Evolutionary conservation across 2,329 filamentous ascomycete genomes (phyloP).

Genomic region (Xylariaceae sp.): DNA sequence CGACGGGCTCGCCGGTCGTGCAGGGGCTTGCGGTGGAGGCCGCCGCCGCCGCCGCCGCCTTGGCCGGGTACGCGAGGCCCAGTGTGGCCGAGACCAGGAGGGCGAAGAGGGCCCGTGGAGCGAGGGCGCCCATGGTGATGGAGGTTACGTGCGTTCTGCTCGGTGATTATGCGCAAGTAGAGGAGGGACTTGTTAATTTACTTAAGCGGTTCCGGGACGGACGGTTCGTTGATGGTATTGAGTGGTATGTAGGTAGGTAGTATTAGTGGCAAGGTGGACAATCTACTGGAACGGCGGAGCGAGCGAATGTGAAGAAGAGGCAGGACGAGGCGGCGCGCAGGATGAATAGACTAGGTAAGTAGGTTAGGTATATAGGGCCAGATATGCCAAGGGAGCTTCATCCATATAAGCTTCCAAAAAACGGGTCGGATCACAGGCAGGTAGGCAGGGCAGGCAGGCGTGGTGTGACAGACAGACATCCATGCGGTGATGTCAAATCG

Average conservation of each 20-base stretch:
- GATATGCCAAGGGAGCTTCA: background rate
- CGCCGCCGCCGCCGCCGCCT: conserved; percentile 6
- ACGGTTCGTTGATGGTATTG: too few species aligned
- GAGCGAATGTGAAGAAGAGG: background rate
- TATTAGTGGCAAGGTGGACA: background rate
- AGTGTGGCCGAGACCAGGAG: conserved; percentile 6
- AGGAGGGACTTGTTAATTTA: background rate
- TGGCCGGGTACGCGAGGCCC: conserved; percentile 19
- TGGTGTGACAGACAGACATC: too few species aligned
- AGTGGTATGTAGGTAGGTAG: background rate
- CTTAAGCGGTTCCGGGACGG: too few species aligned
- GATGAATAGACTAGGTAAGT: background rate
- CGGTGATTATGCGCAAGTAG: background rate
- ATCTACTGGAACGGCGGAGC: background rate
- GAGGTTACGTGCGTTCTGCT: too few species aligned
- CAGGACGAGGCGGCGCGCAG: background rate
- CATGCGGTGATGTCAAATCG: too few species aligned
- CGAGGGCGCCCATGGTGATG: conserved; percentile 12
- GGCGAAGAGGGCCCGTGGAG: conserved; percentile 2
- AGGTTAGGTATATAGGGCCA: background rate
- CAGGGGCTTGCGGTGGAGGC: conserved; percentile 23
- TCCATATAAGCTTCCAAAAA: background rate
- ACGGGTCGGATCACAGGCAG: background rate
- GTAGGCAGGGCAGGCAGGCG: too few species aligned
- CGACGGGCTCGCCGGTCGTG: conserved; percentile 30